Base-by-base conservation (phyloP, 306 rosid species). In the Pueraria montana region DNA sequence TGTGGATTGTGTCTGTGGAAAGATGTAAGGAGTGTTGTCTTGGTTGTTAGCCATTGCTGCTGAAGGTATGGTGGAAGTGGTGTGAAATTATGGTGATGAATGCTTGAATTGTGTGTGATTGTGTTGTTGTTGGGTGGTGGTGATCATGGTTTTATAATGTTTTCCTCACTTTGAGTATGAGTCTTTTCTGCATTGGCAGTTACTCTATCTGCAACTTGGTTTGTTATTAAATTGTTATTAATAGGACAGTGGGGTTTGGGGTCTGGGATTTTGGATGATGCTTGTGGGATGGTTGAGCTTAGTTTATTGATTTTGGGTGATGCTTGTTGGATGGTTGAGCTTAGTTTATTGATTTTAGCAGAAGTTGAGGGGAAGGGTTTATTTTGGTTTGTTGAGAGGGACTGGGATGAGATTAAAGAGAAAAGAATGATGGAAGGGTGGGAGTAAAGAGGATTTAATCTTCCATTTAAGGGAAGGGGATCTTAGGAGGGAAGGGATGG, bases 1-100 rank as follows among this genome's bases (percentile, higher is more conserved):
- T 1, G 5, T 32, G 36, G 36, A 32, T 2, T 32, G 4, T 5
- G 42, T 20, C 5, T 18, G 5, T 18, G 13, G 62, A 87, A 95
- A 95, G 17, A 87, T 83, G 30, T 91, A 95, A 18, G 92, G 85
- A 9, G 67, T 26, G n/a, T 26, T 3, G 1, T 63, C 17, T 16
- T 52, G 59, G 50, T 6, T 82, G 5, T 8, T 18, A 17, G 80
- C 27, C 53, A 68, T 70, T 34, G 76, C n/a, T 59, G 16, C 1
- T 59, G 66, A 24, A 59, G 32, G n/a, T n/a, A 3, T 10, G n/a
- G 67, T 7, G 67, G 23, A 2, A 79, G 5, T 8, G 65, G 79
- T 0, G 74, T 48, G 70, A 86, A 92, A 95, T 3, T 80, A 11
- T 4, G 62, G 61, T 0, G 85, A 46, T 11, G 13, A 36, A 8